A percentile compares a stretch with the other conserved stretches of the same genome.
Evolutionary conservation across 179 eudicot genomes (phyloP).

Genomic region (Gypsophila paniculata): DNA sequence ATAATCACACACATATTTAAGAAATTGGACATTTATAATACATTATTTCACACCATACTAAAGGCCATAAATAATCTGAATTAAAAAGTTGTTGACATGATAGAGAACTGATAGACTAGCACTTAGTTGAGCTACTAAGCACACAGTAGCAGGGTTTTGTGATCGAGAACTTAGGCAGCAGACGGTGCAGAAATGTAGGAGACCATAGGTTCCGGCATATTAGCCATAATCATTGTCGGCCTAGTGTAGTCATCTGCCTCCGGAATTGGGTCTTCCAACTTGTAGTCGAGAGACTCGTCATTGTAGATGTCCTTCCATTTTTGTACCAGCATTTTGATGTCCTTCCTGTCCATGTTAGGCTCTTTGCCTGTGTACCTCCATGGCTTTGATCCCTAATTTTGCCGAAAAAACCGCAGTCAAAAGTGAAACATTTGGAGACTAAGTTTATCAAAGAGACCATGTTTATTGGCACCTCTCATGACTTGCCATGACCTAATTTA

Average conservation of each 20-base stretch:
- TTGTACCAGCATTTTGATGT: conserved; percentile 26
- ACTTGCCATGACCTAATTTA: no score
- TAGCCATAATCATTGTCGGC: neutral
- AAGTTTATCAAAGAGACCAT: neutral
- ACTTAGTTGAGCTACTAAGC: neutral
- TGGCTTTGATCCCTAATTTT: conserved; percentile 30
- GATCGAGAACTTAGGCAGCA: conserved; percentile 7
- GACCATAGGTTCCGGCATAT: neutral
- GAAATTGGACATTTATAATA: neutral
- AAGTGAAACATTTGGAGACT: neutral
- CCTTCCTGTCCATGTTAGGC: conserved; percentile 27
- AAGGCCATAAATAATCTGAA: neutral
- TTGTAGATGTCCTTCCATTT: conserved; percentile 32
- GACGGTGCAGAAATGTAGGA: conserved; percentile 11
- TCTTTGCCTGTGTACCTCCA: conserved; percentile 37
- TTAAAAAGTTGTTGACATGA: neutral
- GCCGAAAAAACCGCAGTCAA: neutral
- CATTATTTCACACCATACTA: conserved; percentile 1
- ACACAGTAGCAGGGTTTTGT: conserved; percentile 2
- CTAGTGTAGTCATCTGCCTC: conserved; percentile 1
- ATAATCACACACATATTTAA: no score
- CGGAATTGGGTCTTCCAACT: neutral
- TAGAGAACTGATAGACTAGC: neutral
- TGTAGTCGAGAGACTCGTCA: conserved; percentile 26
- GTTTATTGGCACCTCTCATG: neutral